A percentile compares a stretch with the other conserved stretches of the same genome.
These are phyloP conservation scores for Epichloe coenophiala DNA, from an alignment of 2,329 filamentous ascomycete genomes.

Conservation along the genomic window DNA sequence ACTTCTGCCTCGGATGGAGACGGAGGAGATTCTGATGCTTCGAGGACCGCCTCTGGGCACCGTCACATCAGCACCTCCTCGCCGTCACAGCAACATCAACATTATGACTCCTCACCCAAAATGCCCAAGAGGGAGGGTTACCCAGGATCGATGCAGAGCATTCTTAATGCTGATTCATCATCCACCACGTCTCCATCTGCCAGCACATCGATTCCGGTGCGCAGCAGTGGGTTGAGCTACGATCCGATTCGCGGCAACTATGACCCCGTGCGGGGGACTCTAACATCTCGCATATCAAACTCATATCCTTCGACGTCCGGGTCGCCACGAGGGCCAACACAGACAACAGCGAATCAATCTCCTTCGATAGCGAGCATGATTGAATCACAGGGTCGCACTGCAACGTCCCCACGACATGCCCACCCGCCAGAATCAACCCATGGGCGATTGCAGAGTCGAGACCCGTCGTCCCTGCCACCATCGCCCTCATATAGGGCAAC, in stretches of 20 bases:
- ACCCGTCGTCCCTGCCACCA: constrained; percentile 25
- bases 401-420: constrained; percentile 16
- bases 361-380: constrained; percentile 87
- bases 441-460: constrained; percentile 19
- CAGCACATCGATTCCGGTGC: constrained; percentile 30
- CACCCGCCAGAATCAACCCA: constrained; percentile 15
- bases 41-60: constrained; percentile 12
- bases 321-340: constrained; percentile 34
- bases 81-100: constrained; percentile 12
- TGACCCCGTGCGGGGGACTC: constrained; percentile 50
- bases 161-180: constrained; percentile 38
- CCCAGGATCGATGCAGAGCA: constrained; percentile 39
- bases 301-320: constrained; percentile 29
- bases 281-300: constrained; percentile 38
- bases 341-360: constrained; percentile 33
- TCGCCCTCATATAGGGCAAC: constrained; percentile 26
- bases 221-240: constrained; percentile 70
- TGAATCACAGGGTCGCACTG: constrained; percentile 33
- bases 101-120: constrained; percentile 24
- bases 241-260: constrained; percentile 77
- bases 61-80: constrained; percentile 9
- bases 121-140: constrained; percentile 38
- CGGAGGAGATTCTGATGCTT: constrained; percentile 15
- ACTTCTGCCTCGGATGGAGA: constrained; percentile 25
- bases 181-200: constrained; percentile 26